Base-by-base conservation (phyloP, 75 land plant species). In the Chamaecyparis obtusa region DNA sequence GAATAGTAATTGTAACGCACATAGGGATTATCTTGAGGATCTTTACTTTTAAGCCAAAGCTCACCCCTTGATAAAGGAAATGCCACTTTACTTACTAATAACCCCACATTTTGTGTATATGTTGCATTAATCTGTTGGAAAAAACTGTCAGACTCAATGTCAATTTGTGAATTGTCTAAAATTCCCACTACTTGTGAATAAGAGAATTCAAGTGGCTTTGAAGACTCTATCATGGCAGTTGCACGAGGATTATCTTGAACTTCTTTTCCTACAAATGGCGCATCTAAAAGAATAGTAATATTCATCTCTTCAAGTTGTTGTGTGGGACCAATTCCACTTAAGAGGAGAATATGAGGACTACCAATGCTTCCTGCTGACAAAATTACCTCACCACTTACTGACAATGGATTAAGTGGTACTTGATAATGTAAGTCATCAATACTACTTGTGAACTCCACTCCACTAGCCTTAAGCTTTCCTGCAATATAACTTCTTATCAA, bases 41-140 rank as follows among this genome's bases (percentile, higher is more conserved):
- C 16, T 51, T 1, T 51, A 3, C 55, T 51, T 51, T 51, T 51
- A 14, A 51, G 55, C 55, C 55, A 51, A 51, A 51, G 55, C 55
- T 51, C 55, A 51, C 55, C 55, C 55, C 55, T 51, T 51, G 55
- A 51, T 51, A 51, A 51, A 11, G 55, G 55, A 51, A 51, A 51
- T 51, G 55, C 55, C 3, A 91, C 10, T 95, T 95, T 27, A 96
- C 97, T 77, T 96, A 95, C 89, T 91, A 96, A 33, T 32, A 32
- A 74, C 0, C 76, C 36, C 5, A 32, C 5, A 64, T 64, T 33
- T 74, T 74, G 76, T 10, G 13, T 32, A 30, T 74, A 11, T 74
- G 36, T 74, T 1, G 37, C 16, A 74, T 14, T 32, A 74, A 0
- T 74, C 16, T 74, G 3, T 13, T 74, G 36, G 37, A 33, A 11